These are phyloP conservation scores for Exutisphaerella laricina DNA, from an alignment of 2,329 filamentous ascomycete genomes.

Conservation along the genomic window DNA sequence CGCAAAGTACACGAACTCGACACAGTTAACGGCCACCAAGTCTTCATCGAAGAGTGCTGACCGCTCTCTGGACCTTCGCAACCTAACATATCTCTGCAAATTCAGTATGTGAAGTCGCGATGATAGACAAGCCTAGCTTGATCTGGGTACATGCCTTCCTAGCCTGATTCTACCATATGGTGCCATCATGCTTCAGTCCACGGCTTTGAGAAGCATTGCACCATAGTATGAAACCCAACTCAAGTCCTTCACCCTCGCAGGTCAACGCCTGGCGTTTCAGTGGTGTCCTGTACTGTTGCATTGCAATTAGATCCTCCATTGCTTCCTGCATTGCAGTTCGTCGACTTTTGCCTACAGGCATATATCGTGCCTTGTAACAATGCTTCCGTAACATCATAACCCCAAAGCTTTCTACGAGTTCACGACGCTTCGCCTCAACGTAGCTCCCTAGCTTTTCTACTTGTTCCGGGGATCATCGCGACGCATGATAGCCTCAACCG, in stretches of 20 bases:
- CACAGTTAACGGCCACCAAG: no score
- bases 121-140: neutral
- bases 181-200: neutral
- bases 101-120: no score
- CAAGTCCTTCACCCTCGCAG: neutral
- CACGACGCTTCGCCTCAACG: no score
- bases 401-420: slow-evolving; percentile 17
- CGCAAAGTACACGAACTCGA: no score
- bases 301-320: no score
- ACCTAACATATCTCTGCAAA: no score
- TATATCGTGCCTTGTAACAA: slow-evolving; percentile 1
- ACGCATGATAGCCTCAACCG: slow-evolving; percentile 91
- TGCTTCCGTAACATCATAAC: slow-evolving; percentile 4
- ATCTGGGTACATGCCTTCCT: neutral
- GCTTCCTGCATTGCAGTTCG: neutral
- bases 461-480: slow-evolving; percentile 54
- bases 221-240: neutral
- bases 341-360: neutral
- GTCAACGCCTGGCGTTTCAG: slow-evolving; percentile 1
- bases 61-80: no score
- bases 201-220: neutral
- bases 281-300: neutral
- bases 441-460: slow-evolving; percentile 32
- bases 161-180: neutral
- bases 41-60: no score